Conservation (phyloP, 176 grass and related monocot genomes). For the Musa acuminata region DNA sequence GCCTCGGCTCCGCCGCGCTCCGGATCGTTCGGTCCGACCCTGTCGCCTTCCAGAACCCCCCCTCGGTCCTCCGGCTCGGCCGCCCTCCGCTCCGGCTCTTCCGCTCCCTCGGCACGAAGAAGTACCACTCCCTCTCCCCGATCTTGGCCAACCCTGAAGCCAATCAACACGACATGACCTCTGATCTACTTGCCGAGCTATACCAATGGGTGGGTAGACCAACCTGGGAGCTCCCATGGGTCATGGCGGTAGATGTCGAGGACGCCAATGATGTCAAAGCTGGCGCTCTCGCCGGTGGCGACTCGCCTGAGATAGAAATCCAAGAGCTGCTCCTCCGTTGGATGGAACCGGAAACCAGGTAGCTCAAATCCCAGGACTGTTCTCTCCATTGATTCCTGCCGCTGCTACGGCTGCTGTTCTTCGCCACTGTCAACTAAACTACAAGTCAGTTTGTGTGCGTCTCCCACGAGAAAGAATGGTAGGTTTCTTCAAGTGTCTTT, state of each 20-base stretch:
- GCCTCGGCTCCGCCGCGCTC: constrained; percentile 30
- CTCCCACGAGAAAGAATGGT: too few relatives aligned
- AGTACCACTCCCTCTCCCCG: constrained; percentile 96
- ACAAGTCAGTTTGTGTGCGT: too few relatives aligned
- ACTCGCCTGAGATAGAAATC: constrained; percentile 58
- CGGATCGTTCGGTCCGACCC: constrained; percentile 57
- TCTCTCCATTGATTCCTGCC: neutral
- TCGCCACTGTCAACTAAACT: neutral
- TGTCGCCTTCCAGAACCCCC: constrained; percentile 91
- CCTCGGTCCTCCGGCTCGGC: constrained; percentile 77
- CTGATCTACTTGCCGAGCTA: too few relatives aligned
- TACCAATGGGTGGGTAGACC: neutral
- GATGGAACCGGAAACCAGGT: constrained; percentile 78
- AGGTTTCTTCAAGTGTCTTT: too few relatives aligned
- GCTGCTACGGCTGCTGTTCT: too few relatives aligned
- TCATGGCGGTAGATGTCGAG: constrained; percentile 83
- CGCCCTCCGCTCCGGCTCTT: constrained; percentile 49
- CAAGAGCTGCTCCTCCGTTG: constrained; percentile 80
- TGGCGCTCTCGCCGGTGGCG: constrained; percentile 43
- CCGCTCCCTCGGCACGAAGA: constrained; percentile 72
- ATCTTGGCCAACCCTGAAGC: constrained; percentile 51
- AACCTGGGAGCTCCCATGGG: constrained; percentile 75
- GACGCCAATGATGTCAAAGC: constrained; percentile 67
- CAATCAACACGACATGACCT: neutral
- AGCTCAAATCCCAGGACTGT: constrained; percentile 32